These are phyloP conservation scores for Tagetes erecta DNA, from an alignment of 129 eudicot genomes.

Conservation along the genomic window DNA sequence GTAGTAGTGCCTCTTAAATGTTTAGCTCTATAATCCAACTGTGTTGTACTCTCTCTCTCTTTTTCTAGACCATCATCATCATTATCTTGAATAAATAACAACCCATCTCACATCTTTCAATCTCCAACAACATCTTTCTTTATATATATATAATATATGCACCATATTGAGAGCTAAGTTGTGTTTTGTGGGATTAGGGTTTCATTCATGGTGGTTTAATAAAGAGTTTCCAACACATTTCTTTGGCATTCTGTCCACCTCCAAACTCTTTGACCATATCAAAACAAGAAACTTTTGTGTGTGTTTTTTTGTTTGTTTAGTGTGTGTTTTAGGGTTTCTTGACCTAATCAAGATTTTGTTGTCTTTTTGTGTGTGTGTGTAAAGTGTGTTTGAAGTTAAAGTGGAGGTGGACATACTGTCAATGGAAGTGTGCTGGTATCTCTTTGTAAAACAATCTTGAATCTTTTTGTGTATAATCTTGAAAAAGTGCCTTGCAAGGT, in stretches of 20 bases:
- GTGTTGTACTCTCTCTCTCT: conserved; percentile 20
- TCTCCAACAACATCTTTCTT: neutral
- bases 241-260: conserved; percentile 99
- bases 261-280: conserved; percentile 31
- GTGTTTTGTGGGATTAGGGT: conserved; percentile 7
- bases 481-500: too few species aligned
- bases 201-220: conserved; percentile 64
- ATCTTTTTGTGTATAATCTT: neutral
- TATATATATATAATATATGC: neutral
- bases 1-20: too few species aligned
- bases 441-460: conserved; percentile 77
- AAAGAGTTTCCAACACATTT: conserved; percentile 82
- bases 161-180: neutral
- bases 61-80: conserved; percentile 12
- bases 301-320: too few species aligned
- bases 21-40: conserved; percentile 34
- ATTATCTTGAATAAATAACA: conserved; percentile 36
- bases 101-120: conserved; percentile 35
- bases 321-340: too few species aligned
- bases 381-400: neutral
- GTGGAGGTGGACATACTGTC: conserved; percentile 99
- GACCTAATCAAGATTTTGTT: conserved; percentile 3
- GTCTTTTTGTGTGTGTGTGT: neutral
- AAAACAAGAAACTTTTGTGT: neutral
- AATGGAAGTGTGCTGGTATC: conserved; percentile 88